Evolutionary conservation across 2,329 filamentous ascomycete genomes (phyloP), one percentile per base, ranked within the genome.

Genomic region (Fonsecaea erecta): DNA sequence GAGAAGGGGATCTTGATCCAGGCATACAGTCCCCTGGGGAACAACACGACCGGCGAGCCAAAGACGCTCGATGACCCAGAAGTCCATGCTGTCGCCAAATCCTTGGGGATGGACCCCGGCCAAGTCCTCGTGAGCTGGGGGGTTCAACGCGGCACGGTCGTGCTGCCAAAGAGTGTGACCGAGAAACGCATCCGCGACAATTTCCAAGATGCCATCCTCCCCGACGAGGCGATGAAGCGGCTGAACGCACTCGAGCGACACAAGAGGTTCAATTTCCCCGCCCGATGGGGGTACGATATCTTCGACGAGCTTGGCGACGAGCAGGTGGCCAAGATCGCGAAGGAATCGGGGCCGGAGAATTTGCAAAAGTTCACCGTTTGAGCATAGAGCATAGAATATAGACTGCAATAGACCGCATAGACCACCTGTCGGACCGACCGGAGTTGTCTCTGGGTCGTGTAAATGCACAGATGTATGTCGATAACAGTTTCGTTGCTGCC

Each of bases 21-120:
- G 71, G 87, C 87, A 3, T 90, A 90, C 77, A 88, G 85, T 46
- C 87, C 88, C 3, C 83, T 90, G 24, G 87, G 83, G 14, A 86
- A 85, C 76, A 86, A 85, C 75, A 78, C 78, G 55, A 75, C 88
- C 3, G 86, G 86, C 52, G 84, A 86, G 12, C 88, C 89, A 60
- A 80, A 90, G 65, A 80, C 90, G 72, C 83, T 84, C 67, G 86
- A 86, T 63, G 87, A 86, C 74, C 83, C 86, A 1, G 83, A 88
- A 37, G 79, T 88, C 57, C 83, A 87, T 77, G 80, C 90, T 59
- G 86, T 90, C 21, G 84, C 88, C 75, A 87, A 87, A 78, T 85
- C 86, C 72, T 80, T 85, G 37, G 83, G 85, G 34, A 84, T 82
- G 72, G 81, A 88, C n/a, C 81, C 83, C 1, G 84, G 83, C 1